Percentiles rank a stretch among this genome's conserved stretches.
phyloP scores from a whole-genome alignment of 805 yeast genomes.

The Saturnispora besseyi region DNA sequence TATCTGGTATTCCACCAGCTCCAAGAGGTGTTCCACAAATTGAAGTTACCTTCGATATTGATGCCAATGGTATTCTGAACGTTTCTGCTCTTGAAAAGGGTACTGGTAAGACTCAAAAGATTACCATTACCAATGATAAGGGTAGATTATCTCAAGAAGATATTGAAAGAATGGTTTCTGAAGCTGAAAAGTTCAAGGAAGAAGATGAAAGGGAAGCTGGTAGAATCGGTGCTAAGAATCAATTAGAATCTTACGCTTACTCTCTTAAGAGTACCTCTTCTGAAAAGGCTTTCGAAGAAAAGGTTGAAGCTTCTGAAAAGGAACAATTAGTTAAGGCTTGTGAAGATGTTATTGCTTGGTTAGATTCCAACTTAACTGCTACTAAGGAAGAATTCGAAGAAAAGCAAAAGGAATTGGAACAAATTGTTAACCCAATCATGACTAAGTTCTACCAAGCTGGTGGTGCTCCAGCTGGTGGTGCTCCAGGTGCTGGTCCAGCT shows the following conservation, averaged over 20 bases:
- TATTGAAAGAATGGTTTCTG: slow-evolving; percentile 56
- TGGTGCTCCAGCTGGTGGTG: slow-evolving; percentile 62
- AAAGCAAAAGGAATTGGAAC: slow-evolving; percentile 93
- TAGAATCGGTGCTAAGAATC: slow-evolving; percentile 91
- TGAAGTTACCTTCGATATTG: slow-evolving; percentile 67
- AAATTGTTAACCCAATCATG: slow-evolving; percentile 92
- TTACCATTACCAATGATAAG: slow-evolving; percentile 38
- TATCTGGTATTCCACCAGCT: slow-evolving; percentile 63
- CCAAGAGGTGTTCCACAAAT: slow-evolving; percentile 79
- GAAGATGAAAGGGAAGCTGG: slow-evolving; percentile 63
- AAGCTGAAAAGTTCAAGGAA: slow-evolving; percentile 54
- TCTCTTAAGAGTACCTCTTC: slow-evolving; percentile 75
- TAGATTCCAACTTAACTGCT: slow-evolving; percentile 89
- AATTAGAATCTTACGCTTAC: slow-evolving; percentile 91
- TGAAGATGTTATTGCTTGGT: slow-evolving; percentile 82
- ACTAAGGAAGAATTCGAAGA: slow-evolving; percentile 85
- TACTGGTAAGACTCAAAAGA: slow-evolving; percentile 44
- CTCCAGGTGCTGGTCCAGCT: slow-evolving; percentile 40
- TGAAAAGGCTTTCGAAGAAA: slow-evolving; percentile 73
- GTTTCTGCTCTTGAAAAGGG: slow-evolving; percentile 51
- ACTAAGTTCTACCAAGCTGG: slow-evolving; percentile 94
- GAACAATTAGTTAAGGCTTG: slow-evolving; percentile 68
- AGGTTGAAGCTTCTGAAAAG: slow-evolving; percentile 41
- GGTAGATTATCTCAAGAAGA: slow-evolving; percentile 53
- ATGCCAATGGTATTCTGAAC: slow-evolving; percentile 67